Conservation (phyloP, 306 rosid species). For the Lathyrus aphaca region DNA sequence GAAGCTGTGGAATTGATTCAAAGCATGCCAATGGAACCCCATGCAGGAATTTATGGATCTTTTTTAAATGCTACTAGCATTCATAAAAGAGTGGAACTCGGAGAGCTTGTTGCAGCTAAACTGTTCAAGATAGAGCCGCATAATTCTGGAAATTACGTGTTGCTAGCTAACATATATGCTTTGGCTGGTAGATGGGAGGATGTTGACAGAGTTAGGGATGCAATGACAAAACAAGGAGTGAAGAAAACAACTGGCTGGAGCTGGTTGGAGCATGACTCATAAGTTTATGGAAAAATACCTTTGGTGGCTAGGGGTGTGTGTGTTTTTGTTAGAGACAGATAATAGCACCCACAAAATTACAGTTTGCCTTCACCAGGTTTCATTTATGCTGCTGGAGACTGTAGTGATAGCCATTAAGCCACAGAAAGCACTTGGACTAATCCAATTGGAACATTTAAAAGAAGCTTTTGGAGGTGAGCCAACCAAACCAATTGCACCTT, state of each 20-base stretch:
- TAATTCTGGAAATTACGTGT: conserved; percentile 62
- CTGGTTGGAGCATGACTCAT: conserved; percentile 60
- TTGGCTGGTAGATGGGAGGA: conserved; percentile 68
- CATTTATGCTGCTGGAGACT: no score
- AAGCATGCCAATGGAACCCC: conserved; percentile 65
- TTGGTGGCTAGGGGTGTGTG: background rate
- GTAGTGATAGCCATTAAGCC: no score
- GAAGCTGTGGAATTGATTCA: conserved; percentile 57
- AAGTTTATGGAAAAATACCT: conserved; percentile 46
- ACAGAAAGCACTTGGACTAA: no score
- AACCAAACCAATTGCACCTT: no score
- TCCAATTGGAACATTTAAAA: no score
- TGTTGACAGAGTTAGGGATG: conserved; percentile 58
- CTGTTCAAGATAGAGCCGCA: conserved; percentile 65
- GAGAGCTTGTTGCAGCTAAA: conserved; percentile 64
- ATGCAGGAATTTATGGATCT: conserved; percentile 74
- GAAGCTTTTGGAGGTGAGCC: no score
- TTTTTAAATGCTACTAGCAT: conserved; percentile 64
- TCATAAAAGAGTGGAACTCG: conserved; percentile 58
- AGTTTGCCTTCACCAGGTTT: background rate
- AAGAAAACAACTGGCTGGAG: conserved; percentile 62
- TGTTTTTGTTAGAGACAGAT: background rate
- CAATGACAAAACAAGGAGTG: conserved; percentile 56
- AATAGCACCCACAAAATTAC: background rate
- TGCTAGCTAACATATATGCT: conserved; percentile 72